These are phyloP conservation scores for Candida pseudoviswanathii DNA, from an alignment of 1,139 yeast genomes.

Conservation along the genomic window DNA sequence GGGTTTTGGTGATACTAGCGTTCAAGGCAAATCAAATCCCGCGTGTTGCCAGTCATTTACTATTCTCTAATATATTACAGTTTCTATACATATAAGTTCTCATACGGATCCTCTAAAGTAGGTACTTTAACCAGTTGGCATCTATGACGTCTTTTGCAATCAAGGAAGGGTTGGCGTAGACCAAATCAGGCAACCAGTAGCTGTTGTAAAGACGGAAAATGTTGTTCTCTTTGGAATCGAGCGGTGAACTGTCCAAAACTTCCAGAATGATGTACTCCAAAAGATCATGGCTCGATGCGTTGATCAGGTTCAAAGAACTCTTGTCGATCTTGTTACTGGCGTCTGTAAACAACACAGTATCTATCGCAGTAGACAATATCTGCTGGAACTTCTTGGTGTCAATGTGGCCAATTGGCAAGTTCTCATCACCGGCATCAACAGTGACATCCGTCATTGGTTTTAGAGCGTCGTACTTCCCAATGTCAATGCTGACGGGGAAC, in stretches of 20 bases:
- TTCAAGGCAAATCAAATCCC: constrained; percentile 3
- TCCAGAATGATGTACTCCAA: constrained; percentile 36
- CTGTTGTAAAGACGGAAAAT: constrained; percentile 43
- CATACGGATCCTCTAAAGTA: constrained; percentile 25
- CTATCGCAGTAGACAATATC: constrained; percentile 26
- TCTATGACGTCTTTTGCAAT: constrained; percentile 38
- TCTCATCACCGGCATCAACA: constrained; percentile 15
- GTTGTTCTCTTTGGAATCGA: constrained; percentile 23
- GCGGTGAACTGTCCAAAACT: constrained; percentile 24
- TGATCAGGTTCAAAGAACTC: constrained; percentile 25
- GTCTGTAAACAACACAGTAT: constrained; percentile 25
- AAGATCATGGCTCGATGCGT: constrained; percentile 32
- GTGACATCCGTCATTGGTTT: constrained; percentile 20
- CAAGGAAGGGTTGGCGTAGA: constrained; percentile 46
- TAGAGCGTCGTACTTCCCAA: constrained; percentile 49
- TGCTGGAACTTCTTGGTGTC: constrained; percentile 37
- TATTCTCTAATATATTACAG: constrained; percentile 1
- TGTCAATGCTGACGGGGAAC: constrained; percentile 45
- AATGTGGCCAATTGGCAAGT: constrained; percentile 40
- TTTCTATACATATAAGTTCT: background rate
- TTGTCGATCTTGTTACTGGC: constrained; percentile 21
- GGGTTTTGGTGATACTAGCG: background rate
- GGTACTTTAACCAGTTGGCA: constrained; percentile 43
- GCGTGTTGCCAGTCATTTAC: background rate
- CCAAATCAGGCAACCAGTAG: constrained; percentile 45